Conservation (phyloP, 2,329 filamentous ascomycete genomes). For the Botrytis tulipae region DNA sequence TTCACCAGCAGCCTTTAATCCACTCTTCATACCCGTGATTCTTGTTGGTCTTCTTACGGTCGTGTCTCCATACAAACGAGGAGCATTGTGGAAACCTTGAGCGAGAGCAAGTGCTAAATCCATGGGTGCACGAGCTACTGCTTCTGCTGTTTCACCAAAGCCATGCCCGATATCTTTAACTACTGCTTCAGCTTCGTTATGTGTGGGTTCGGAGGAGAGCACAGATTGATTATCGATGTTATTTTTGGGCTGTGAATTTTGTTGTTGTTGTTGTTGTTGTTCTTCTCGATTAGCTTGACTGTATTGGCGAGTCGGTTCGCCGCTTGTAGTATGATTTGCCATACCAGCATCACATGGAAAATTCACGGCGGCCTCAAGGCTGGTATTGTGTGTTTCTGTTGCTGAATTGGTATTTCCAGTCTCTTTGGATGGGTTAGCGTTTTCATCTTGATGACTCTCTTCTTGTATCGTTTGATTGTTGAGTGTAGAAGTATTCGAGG, state of each 20-base stretch:
- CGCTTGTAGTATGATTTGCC: conserved; percentile 16
- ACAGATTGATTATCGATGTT: conserved; percentile 23
- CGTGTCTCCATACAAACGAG: conserved; percentile 66
- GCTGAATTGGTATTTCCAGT: too few relatives aligned
- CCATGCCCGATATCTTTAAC: conserved; percentile 34
- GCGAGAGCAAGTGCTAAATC: conserved; percentile 55
- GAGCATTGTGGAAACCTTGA: conserved; percentile 70
- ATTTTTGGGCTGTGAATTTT: background rate
- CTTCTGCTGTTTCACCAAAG: conserved; percentile 34
- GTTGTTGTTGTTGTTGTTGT: conserved; percentile 4
- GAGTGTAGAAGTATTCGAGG: background rate
- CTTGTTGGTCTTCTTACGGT: conserved; percentile 65
- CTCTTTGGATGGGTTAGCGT: too few relatives aligned
- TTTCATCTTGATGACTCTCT: background rate
- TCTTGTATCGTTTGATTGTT: conserved; percentile 16
- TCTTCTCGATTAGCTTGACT: conserved; percentile 5
- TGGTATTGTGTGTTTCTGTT: background rate
- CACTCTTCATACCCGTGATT: conserved; percentile 60
- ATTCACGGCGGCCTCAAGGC: background rate
- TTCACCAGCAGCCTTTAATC: conserved; percentile 50
- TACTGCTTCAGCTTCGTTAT: conserved; percentile 31
- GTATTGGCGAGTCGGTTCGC: conserved; percentile 24
- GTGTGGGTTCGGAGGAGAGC: conserved; percentile 29
- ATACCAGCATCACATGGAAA: background rate
- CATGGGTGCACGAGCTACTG: conserved; percentile 50